These are phyloP conservation scores for Spathaspora gorwiae DNA, from an alignment of 805 yeast species.

Conservation along the genomic window DNA sequence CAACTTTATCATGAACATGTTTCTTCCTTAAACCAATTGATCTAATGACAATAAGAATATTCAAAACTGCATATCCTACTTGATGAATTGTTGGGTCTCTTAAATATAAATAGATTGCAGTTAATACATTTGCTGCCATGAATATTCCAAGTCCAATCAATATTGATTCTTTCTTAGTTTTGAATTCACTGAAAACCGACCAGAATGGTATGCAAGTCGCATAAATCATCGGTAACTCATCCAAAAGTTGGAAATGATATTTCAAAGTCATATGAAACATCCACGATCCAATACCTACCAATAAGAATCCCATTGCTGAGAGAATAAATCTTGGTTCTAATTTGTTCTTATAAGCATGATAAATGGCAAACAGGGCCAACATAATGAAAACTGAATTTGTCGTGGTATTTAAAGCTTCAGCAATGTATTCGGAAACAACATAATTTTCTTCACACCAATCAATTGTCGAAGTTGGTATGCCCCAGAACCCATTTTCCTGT, in stretches of 20 bases:
- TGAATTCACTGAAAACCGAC: slow-evolving; percentile 67
- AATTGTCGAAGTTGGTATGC: slow-evolving; percentile 83
- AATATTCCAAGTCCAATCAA: slow-evolving; percentile 45
- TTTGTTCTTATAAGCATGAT: slow-evolving; percentile 53
- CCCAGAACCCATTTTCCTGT: slow-evolving; percentile 68
- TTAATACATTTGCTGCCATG: slow-evolving; percentile 55
- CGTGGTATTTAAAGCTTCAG: slow-evolving; percentile 83
- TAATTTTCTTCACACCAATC: slow-evolving; percentile 99
- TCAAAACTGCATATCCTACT: slow-evolving; percentile 73
- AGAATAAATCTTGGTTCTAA: slow-evolving; percentile 69
- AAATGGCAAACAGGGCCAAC: slow-evolving; percentile 60
- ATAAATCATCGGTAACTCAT: slow-evolving; percentile 96
- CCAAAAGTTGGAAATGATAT: slow-evolving; percentile 86
- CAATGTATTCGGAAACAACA: slow-evolving; percentile 77
- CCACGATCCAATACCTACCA: slow-evolving; percentile 94
- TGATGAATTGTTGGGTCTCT: slow-evolving; percentile 89
- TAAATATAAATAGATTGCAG: slow-evolving; percentile 65
- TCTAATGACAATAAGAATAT: slow-evolving; percentile 64
- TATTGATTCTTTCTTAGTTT: slow-evolving; percentile 32
- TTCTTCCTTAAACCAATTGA: slow-evolving; percentile 48
- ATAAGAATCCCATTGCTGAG: slow-evolving; percentile 72
- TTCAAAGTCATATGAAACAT: slow-evolving; percentile 92
- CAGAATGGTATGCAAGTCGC: slow-evolving; percentile 95
- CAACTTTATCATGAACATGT: slow-evolving; percentile 48
- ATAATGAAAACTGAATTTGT: slow-evolving; percentile 61